Base-by-base conservation (phyloP, 768 basidiomycete species). In the Cantharellus anzutake region DNA sequence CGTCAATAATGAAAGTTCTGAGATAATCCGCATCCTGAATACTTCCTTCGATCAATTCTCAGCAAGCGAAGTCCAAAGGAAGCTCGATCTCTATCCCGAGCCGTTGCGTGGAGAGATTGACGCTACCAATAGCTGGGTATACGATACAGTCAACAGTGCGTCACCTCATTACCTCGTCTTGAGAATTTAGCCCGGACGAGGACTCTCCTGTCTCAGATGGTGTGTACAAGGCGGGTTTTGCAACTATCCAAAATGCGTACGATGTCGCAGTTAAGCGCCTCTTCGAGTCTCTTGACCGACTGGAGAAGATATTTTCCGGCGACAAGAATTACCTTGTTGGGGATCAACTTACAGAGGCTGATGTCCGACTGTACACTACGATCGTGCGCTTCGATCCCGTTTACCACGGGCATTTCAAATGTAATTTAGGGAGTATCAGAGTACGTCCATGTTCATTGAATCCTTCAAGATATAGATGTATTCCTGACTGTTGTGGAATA, bases 1-100 rank as follows among this genome's bases (percentile, higher is more conserved):
- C 64, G 96, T 99, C 60, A 97, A 91, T 74, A 98, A 97, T 69
- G 94, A 99, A 68, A 84, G 82, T 64, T 82, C 86, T 2, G 94
- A 98, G 72, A 92, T 98, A 68, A 90, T 98, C 67, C 83, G 94
- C 60, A 86, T 94, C 4, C 79, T 98, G 73, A 97, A 99, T 71
- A 76, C 77, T 4, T 83, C 78, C 1, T 93, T 94, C 73, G 82
- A 96, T 68, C 73, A 82, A 29, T 65, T 84, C 20, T 60, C 96
- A 4, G 69, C 74, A 1, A 83, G 85, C 3, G 52, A 37, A 14
- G 11, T 7, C 52, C 79, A 81, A 62, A 81, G 80, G 53, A 59
- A 64, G 38, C 56, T 74, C 58, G 82, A 93, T 66, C 74, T 86
- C 53, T 97, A 96, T 70, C 96, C 94, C 0, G 73, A 79, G 62